These are phyloP conservation scores for Grifola frondosa DNA, from an alignment of 1,284 basidiomycete genomes.

Conservation along the genomic window DNA sequence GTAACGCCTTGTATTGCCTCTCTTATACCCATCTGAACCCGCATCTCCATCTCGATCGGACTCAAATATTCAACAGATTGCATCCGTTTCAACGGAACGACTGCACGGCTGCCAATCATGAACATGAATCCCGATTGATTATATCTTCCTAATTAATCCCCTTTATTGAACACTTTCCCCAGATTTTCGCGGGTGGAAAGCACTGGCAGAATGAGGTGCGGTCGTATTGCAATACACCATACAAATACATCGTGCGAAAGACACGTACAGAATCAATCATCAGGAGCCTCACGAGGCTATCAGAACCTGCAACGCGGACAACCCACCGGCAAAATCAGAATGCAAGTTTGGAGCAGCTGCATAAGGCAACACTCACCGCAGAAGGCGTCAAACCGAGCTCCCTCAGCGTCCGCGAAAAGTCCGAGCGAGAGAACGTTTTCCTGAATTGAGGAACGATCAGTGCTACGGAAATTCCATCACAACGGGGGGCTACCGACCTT, in stretches of 20 bases:
- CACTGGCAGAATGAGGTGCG: too few relatives aligned
- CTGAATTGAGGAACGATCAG: conserved; percentile 36
- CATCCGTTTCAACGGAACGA: too few relatives aligned
- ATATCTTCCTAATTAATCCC: too few relatives aligned
- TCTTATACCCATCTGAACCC: too few relatives aligned
- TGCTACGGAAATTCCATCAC: conserved; percentile 1
- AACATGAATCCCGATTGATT: too few relatives aligned
- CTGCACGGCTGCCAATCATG: too few relatives aligned
- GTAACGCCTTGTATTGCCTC: too few relatives aligned
- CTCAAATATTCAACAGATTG: too few relatives aligned
- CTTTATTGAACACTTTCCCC: too few relatives aligned
- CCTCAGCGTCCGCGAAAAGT: conserved; percentile 67
- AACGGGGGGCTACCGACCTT: conserved; percentile 47
- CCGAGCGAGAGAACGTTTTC: conserved; percentile 63
- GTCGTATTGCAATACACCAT: background rate
- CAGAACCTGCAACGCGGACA: conserved; percentile 18
- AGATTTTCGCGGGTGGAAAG: too few relatives aligned
- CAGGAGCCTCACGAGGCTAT: conserved; percentile 22
- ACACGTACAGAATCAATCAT: conserved; percentile 5
- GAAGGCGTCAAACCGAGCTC: conserved; percentile 79
- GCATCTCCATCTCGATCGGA: too few relatives aligned
- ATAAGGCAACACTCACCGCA: conserved; percentile 47
- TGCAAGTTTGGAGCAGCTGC: background rate
- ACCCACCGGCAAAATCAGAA: conserved; percentile 3
- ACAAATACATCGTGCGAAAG: conserved; percentile 4